These are phyloP conservation scores for Bromus sterilis DNA, from an alignment of 176 grass and related monocot genomes.

Conservation along the genomic window DNA sequence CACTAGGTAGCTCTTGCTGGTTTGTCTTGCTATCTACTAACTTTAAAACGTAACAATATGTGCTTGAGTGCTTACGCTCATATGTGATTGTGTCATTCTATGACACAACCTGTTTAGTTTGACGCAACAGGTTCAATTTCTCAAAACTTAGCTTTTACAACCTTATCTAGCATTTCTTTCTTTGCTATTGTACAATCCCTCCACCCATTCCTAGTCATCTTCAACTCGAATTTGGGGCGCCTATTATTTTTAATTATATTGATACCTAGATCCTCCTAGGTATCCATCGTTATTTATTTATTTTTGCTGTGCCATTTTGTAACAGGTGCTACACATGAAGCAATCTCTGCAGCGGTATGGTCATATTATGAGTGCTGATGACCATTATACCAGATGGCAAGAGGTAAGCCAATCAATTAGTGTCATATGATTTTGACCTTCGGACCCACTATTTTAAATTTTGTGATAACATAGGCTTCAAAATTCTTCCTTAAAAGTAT, in stretches of 20 bases:
- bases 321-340: constrained; percentile 66
- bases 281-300: neutral
- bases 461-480: neutral
- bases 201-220: neutral
- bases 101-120: neutral
- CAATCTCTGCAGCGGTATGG: constrained; percentile 73
- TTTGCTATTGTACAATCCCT: neutral
- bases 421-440: neutral
- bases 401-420: constrained; percentile 48
- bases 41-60: constrained; percentile 7
- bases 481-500: constrained; percentile 3
- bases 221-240: neutral
- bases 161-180: neutral
- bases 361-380: constrained; percentile 80
- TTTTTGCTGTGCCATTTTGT: neutral
- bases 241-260: constrained; percentile 3
- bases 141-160: neutral
- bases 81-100: neutral
- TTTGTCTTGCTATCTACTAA: constrained; percentile 11
- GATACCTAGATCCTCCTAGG: neutral
- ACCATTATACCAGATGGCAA: constrained; percentile 85
- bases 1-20: neutral
- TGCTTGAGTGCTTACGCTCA: neutral
- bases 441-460: neutral
- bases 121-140: neutral